A percentile compares a stretch with the other conserved stretches of the same genome.
These are phyloP conservation scores for Mycena kentingensis DNA, from an alignment of 768 basidiomycete species.

Conservation along the genomic window DNA sequence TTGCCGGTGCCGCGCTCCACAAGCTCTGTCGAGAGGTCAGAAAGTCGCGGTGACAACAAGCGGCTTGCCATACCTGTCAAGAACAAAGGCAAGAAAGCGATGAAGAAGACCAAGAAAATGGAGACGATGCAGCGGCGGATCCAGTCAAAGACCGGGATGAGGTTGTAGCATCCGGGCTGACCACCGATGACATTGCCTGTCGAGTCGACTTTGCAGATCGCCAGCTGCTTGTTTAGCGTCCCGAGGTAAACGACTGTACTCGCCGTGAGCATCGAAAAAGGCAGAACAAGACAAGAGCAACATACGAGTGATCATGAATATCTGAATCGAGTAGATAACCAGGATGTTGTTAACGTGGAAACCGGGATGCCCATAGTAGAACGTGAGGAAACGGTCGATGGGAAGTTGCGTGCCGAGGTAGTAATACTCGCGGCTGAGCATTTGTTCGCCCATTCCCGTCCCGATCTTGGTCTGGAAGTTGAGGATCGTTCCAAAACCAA, in stretches of 20 bases:
- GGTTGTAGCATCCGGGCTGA: conserved; percentile 93
- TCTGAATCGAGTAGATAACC: conserved; percentile 96
- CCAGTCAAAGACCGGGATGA: conserved; percentile 97
- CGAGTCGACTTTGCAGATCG: conserved; percentile 85
- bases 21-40: conserved; percentile 59
- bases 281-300: conserved; percentile 13
- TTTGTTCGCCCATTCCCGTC: conserved; percentile 99
- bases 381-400: conserved; percentile 97
- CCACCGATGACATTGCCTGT: conserved; percentile 77
- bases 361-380: conserved; percentile 99
- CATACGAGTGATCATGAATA: conserved; percentile 91
- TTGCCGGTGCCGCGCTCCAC: conserved; percentile 96
- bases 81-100: conserved; percentile 95
- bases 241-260: conserved; percentile 90
- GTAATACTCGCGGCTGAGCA: conserved; percentile 99
- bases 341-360: conserved; percentile 99
- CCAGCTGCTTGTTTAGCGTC: conserved; percentile 91
- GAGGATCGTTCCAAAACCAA: conserved; percentile 98
- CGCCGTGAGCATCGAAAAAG: no score
- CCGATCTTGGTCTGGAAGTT: conserved; percentile 99
- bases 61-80: conserved; percentile 73
- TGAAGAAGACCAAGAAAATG: conserved; percentile 99
- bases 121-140: conserved; percentile 95
- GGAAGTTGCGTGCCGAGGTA: conserved; percentile 98
- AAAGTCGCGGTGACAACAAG: background rate